These are phyloP conservation scores for Blastobotrys petasosporus DNA, from an alignment of 1,139 yeast species.

Conservation along the genomic window DNA sequence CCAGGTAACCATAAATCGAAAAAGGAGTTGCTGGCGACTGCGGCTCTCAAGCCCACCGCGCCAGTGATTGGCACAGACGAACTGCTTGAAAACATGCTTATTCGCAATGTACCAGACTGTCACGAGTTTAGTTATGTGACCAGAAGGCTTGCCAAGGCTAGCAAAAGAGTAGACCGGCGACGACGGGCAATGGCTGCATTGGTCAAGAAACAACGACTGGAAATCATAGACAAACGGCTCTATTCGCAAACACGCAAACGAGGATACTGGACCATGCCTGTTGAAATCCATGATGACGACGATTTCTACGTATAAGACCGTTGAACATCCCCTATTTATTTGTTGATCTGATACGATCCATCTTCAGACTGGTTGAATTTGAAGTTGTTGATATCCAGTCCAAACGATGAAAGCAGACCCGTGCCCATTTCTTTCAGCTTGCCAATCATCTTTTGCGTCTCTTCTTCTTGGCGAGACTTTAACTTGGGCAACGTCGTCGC, in stretches of 20 bases:
- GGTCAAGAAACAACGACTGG: not conserved
- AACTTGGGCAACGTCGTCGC: slow-evolving; percentile 17
- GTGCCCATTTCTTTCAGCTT: slow-evolving; percentile 31
- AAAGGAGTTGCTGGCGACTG: too few relatives aligned
- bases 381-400: slow-evolving; percentile 29
- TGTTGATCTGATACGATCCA: slow-evolving; percentile 26
- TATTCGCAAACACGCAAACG: too few relatives aligned
- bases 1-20: too few relatives aligned
- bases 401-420: slow-evolving; percentile 28
- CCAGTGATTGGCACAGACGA: not conserved
- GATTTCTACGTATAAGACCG: too few relatives aligned
- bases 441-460: slow-evolving; percentile 28
- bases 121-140: too few relatives aligned
- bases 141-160: too few relatives aligned
- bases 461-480: slow-evolving; percentile 23
- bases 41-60: too few relatives aligned
- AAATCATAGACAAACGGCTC: not conserved
- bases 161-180: not conserved
- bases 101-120: not conserved
- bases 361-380: slow-evolving; percentile 25
- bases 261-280: too few relatives aligned
- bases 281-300: too few relatives aligned
- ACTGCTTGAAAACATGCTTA: not conserved
- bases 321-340: not conserved
- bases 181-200: not conserved